These are phyloP conservation scores for Phascolomyces articulosus DNA, from an alignment of 371 early-diverging fungal genomes.

Conservation along the genomic window DNA sequence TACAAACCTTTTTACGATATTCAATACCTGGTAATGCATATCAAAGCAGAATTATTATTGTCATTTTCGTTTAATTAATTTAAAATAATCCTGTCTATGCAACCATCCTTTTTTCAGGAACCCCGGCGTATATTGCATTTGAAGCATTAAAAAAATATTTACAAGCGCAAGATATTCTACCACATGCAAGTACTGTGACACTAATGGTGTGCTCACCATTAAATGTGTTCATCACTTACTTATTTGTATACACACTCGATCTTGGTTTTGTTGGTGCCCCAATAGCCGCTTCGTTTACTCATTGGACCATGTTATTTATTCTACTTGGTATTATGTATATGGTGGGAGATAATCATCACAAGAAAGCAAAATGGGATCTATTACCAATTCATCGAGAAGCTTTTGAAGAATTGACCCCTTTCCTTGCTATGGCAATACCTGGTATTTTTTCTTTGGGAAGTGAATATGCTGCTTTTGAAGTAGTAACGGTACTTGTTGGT, in stretches of 20 bases:
- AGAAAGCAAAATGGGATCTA: slow-evolving; percentile 59
- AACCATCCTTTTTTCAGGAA: too few relatives aligned
- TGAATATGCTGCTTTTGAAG: slow-evolving; percentile 74
- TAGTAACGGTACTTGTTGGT: slow-evolving; percentile 78
- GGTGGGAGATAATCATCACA: slow-evolving; percentile 45
- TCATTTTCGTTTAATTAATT: neutral
- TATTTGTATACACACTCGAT: slow-evolving; percentile 62
- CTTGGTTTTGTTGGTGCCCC: slow-evolving; percentile 84
- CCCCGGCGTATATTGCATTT: slow-evolving; percentile 61
- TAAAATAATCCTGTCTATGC: too few relatives aligned
- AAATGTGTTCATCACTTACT: slow-evolving; percentile 66
- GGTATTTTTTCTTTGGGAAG: slow-evolving; percentile 62
- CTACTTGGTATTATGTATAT: slow-evolving; percentile 33
- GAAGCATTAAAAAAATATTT: slow-evolving; percentile 75
- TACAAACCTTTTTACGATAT: slow-evolving; percentile 1
- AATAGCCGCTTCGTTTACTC: slow-evolving; percentile 71
- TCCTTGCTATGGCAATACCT: slow-evolving; percentile 53
- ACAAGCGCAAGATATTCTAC: slow-evolving; percentile 74
- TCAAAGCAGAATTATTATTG: neutral
- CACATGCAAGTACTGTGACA: slow-evolving; percentile 70
- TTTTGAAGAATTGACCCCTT: slow-evolving; percentile 61
- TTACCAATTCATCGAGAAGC: slow-evolving; percentile 66
- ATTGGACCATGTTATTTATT: slow-evolving; percentile 63
- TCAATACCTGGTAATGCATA: neutral
- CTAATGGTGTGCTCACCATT: slow-evolving; percentile 64